phyloP scores from a whole-genome alignment of 768 basidiomycete species.

The Tricholoma furcatifolium region DNA sequence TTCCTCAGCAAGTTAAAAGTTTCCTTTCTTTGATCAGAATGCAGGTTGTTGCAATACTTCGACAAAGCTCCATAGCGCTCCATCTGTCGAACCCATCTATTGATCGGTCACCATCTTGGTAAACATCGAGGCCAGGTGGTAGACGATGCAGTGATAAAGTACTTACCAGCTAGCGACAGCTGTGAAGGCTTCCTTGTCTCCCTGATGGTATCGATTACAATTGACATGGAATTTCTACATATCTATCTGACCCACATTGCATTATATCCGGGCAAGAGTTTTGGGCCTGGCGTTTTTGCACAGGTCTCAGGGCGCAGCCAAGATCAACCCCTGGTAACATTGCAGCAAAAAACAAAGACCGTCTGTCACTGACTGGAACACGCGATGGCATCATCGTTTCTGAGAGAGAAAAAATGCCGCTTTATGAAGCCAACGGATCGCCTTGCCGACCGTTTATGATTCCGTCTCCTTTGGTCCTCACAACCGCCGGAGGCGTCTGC shows the following conservation, averaged over 20 bases:
- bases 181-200: constrained; percentile 2
- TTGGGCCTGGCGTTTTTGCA: not conserved
- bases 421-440: constrained; percentile 37
- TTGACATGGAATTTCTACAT: constrained; percentile 11
- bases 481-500: constrained; percentile 31
- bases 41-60: not conserved
- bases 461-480: constrained; percentile 38
- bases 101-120: constrained; percentile 6
- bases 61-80: not conserved
- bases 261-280: not conserved
- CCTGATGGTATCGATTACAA: constrained; percentile 15
- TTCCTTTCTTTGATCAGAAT: not conserved
- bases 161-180: constrained; percentile 4
- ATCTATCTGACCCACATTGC: not conserved
- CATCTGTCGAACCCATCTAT: constrained; percentile 10
- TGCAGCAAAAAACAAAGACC: not conserved
- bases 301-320: not conserved
- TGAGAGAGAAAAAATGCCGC: constrained; percentile 6
- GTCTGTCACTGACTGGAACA: not conserved
- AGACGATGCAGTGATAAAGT: constrained; percentile 11
- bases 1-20: constrained; percentile 2
- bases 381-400: constrained; percentile 19
- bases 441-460: constrained; percentile 66
- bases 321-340: not conserved
- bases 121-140: not conserved